Evolutionary conservation across 306 rosid genomes (phyloP).

Genomic region (Prunus davidiana): DNA sequence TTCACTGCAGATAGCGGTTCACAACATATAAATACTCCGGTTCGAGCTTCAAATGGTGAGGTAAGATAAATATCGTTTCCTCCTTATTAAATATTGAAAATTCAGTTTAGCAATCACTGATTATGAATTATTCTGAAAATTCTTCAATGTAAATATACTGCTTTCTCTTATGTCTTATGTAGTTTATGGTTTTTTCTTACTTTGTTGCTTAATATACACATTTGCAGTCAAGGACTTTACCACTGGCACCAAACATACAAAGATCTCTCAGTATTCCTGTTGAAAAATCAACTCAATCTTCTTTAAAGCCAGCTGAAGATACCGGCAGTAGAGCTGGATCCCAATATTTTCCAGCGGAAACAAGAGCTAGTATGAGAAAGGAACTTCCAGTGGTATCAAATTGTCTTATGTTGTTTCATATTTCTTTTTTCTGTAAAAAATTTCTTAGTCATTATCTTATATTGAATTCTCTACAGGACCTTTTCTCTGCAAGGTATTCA

Average conservation of each 20-base stretch:
- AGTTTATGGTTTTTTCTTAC: conserved; percentile 6
- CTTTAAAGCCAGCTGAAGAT: conserved; percentile 40
- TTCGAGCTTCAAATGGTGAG: conserved; percentile 36
- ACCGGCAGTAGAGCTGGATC: conserved; percentile 25
- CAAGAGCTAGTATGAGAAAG: conserved; percentile 41
- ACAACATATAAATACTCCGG: conserved; percentile 17
- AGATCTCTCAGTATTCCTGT: conserved; percentile 30
- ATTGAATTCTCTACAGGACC: conserved; percentile 58
- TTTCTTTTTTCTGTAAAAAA: background rate
- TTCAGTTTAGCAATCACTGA: background rate
- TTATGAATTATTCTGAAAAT: background rate
- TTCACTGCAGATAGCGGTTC: conserved; percentile 16
- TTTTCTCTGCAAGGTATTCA: conserved; percentile 51
- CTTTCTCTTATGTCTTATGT: background rate
- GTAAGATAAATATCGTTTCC: conserved; percentile 36
- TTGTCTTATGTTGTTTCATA: conserved; percentile 8
- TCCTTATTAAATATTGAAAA: background rate
- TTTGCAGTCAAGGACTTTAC: conserved; percentile 28
- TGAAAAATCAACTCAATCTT: conserved; percentile 31
- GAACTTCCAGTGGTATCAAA: conserved; percentile 70
- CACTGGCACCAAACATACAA: conserved; percentile 24
- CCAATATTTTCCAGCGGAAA: conserved; percentile 32
- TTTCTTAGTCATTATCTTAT: conserved; percentile 1
- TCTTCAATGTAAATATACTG: background rate
- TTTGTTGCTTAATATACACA: conserved; percentile 17